Percentiles rank a stretch among this genome's conserved stretches.
Conservation (phyloP, 139 green algal species). For the Chlorella sp. region DNA sequence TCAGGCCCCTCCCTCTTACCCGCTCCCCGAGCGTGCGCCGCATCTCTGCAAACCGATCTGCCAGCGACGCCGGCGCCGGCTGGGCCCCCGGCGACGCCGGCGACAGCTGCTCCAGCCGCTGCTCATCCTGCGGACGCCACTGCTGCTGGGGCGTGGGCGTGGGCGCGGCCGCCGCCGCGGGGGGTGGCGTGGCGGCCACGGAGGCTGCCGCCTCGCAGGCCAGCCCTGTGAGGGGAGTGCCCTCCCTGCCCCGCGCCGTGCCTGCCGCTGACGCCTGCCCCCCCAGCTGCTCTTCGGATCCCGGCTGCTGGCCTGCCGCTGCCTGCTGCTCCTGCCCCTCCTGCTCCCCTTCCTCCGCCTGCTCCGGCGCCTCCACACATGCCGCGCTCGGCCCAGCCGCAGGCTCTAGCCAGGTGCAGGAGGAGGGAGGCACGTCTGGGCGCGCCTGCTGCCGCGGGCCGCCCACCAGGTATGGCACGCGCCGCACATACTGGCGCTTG, state of each 20-base stretch:
- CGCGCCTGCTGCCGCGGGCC: neutral
- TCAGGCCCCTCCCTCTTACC: too few relatives aligned
- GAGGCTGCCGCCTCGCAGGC: too few relatives aligned
- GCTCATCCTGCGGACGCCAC: too few relatives aligned
- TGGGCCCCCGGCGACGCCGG: neutral
- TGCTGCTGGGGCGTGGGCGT: too few relatives aligned
- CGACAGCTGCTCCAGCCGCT: neutral
- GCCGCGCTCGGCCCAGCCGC: too few relatives aligned
- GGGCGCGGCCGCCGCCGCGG: too few relatives aligned
- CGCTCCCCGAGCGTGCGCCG: conserved; percentile 14
- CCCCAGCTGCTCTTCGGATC: neutral
- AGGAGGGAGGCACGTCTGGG: neutral
- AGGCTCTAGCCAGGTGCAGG: neutral
- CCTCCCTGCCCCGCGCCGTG: neutral
- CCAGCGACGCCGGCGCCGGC: conserved; percentile 14
- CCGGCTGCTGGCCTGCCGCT: neutral
- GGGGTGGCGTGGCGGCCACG: too few relatives aligned
- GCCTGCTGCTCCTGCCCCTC: conserved; percentile 11
- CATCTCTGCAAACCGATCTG: conserved; percentile 53
- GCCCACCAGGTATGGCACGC: conserved; percentile 50
- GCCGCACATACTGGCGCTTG: conserved; percentile 62
- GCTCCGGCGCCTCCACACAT: neutral
- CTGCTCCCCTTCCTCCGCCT: neutral
- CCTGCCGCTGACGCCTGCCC: neutral
- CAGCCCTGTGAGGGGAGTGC: too few relatives aligned